Percentiles rank a stretch among this genome's conserved stretches.
Conservation (phyloP, 2,329 filamentous ascomycete genomes). For the Mycocentrospora acerina region DNA sequence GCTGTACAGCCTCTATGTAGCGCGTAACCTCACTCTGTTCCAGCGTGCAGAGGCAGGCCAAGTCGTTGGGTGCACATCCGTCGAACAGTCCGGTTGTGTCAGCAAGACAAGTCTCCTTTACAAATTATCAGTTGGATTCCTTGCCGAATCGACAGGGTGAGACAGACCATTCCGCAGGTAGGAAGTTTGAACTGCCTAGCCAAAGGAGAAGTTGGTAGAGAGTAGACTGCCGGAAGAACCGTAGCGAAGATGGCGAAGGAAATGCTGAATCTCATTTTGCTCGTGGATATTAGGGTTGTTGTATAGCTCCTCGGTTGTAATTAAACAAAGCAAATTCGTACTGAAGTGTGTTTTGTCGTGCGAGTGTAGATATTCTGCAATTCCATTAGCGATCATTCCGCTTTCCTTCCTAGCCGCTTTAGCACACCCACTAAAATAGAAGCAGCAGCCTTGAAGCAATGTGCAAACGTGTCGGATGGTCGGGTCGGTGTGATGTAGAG, state of each 20-base stretch:
- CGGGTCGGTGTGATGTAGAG: too few relatives aligned
- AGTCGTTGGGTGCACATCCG: conserved; percentile 7
- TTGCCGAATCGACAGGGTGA: too few relatives aligned
- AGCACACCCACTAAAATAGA: too few relatives aligned
- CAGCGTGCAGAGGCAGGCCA: conserved; percentile 16
- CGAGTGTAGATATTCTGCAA: too few relatives aligned
- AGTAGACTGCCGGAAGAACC: conserved; percentile 8
- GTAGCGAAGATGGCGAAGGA: conserved; percentile 9
- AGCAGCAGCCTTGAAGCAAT: too few relatives aligned
- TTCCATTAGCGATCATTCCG: too few relatives aligned
- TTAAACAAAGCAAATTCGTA: too few relatives aligned
- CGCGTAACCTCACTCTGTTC: conserved; percentile 14
- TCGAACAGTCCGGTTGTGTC: conserved; percentile 11
- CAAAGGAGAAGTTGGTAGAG: conserved; percentile 6
- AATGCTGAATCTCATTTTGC: conserved; percentile 12
- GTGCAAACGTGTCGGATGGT: too few relatives aligned
- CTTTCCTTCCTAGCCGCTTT: too few relatives aligned
- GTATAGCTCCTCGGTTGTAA: too few relatives aligned
- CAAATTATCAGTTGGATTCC: neutral
- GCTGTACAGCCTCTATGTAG: conserved; percentile 19
- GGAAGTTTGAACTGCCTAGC: conserved; percentile 7
- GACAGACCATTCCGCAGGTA: conserved; percentile 18
- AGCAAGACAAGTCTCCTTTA: conserved; percentile 11
- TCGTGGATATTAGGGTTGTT: too few relatives aligned
- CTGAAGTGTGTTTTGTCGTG: too few relatives aligned